Conservation (phyloP, 179 eudicot genomes). For the Beta corolliflora region DNA sequence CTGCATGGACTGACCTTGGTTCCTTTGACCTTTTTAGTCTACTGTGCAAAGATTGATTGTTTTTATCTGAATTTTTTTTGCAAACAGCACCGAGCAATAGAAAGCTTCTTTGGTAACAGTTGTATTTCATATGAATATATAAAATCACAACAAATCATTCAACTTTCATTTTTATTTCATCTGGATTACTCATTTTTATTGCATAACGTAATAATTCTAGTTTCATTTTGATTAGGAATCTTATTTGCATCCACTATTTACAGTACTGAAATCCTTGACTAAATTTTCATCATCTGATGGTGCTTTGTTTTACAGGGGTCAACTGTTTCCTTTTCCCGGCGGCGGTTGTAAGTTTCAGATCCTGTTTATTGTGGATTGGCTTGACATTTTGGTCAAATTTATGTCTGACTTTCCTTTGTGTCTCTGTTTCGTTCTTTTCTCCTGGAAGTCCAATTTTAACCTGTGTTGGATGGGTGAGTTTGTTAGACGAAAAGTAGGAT, state of each 20-base stretch:
- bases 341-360: conserved; percentile 37
- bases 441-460: not conserved
- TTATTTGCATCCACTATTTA: conserved; percentile 5
- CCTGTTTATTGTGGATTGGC: not conserved
- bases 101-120: not conserved
- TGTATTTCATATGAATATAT: not conserved
- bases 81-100: not conserved
- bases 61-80: no score
- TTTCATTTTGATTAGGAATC: not conserved
- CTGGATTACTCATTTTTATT: not conserved
- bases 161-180: not conserved
- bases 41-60: not conserved
- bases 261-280: not conserved
- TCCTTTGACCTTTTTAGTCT: no score
- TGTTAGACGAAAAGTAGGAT: not conserved
- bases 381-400: not conserved
- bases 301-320: conserved; percentile 43
- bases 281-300: conserved; percentile 18
- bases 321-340: conserved; percentile 29
- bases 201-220: not conserved
- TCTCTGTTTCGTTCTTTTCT: conserved; percentile 2
- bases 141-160: not conserved
- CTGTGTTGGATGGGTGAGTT: not conserved
- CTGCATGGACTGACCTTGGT: not conserved
- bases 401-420: not conserved